Percentiles rank a stretch among this genome's conserved stretches.
phyloP scores from a whole-genome alignment of 345 rosid species.

The Salix caprea region DNA sequence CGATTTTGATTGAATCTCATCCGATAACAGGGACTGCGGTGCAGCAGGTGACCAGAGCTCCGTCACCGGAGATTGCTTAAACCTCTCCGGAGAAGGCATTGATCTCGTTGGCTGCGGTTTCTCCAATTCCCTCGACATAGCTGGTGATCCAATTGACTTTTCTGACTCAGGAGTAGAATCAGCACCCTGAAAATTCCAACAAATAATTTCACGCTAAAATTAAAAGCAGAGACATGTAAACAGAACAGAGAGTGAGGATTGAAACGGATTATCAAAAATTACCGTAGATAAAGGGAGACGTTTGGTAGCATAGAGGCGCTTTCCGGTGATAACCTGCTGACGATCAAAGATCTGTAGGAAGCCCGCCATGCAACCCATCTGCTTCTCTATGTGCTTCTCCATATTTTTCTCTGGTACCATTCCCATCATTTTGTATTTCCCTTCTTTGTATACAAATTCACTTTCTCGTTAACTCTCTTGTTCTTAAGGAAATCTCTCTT shows the following conservation, averaged over 20 bases:
- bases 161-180: slow-evolving; percentile 35
- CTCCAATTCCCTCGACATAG: slow-evolving; percentile 33
- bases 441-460: background rate
- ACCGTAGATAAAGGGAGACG: slow-evolving; percentile 56
- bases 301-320: slow-evolving; percentile 52
- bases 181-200: slow-evolving; percentile 22
- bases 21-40: slow-evolving; percentile 19
- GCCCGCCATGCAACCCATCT: slow-evolving; percentile 95
- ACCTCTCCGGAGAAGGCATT: slow-evolving; percentile 40
- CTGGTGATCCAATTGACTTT: slow-evolving; percentile 28
- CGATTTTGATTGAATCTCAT: slow-evolving; percentile 28
- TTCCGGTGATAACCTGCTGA: slow-evolving; percentile 57
- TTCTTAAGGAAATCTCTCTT: background rate
- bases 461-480: background rate
- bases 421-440: slow-evolving; percentile 33
- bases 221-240: background rate
- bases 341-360: slow-evolving; percentile 95
- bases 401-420: slow-evolving; percentile 46
- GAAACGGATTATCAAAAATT: background rate
- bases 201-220: background rate
- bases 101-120: slow-evolving; percentile 30
- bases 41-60: slow-evolving; percentile 40
- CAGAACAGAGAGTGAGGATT: background rate
- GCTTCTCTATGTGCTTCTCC: slow-evolving; percentile 65
- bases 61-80: slow-evolving; percentile 36